Evolutionary conservation across 2,329 filamentous ascomycete genomes (phyloP), one percentile per base, ranked within the genome.

Genomic region (Aspergillus sclerotialis): DNA sequence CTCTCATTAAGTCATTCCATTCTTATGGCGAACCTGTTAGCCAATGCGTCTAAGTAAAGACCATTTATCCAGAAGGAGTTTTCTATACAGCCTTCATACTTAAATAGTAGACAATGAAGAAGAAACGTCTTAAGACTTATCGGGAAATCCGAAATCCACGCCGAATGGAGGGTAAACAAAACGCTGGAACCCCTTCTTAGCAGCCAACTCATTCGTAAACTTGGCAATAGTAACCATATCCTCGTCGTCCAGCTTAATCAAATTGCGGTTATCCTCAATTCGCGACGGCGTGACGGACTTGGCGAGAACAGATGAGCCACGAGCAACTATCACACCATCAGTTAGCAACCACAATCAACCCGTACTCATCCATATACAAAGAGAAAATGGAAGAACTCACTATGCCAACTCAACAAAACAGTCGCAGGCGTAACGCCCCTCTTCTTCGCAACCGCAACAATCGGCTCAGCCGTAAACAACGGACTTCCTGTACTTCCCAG

Each of bases 131-230:
- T n/a, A n/a, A n/a, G n/a, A 43, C 70, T 81, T 81, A 55, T 84
- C 81, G n/a, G 79, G 80, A 65, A 84, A 84, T 2, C 80, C 80
- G 56, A 85, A 80, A 50, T 80, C 69, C 31, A 82, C 61, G 3
- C 77, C 78, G 50, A 84, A 84, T 1, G 78, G 73, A 45, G 81
- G 81, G 56, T 80, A 83, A 21, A 84, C 77, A 42, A 76, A 84
- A 32, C 61, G 56, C 38, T 57, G 50, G 40, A 58, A 50, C 28
- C 48, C 44, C 27, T 60, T 58, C 30, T 36, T 56, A 25, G 54
- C 52, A 7, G 51, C 53, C 26, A 59, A 41, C 10, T 56, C 47
- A 11, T 61, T 50, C 0, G 53, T 55, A 42, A 60, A 63, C 41
- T 60, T 60, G 35, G 50, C 47, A 19, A 65, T 60, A 11, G 49